Conservation (phyloP, 2,329 filamentous ascomycete genomes). For the Hypoxylon sp. region DNA sequence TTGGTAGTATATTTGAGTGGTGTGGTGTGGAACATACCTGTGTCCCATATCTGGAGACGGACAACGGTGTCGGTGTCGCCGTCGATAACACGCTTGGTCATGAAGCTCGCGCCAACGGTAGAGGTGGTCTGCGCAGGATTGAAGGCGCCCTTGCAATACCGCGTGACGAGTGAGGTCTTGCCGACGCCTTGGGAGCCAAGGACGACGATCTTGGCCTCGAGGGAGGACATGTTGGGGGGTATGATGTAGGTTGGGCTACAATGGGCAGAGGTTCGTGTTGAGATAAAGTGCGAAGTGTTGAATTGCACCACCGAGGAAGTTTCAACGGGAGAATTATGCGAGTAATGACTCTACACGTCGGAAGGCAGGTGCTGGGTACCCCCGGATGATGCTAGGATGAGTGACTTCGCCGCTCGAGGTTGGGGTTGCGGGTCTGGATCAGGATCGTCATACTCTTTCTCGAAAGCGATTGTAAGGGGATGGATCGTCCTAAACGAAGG, state of each 20-base stretch:
- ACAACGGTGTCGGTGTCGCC: slow-evolving; percentile 88
- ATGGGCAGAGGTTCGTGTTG: neutral
- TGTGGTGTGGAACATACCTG: slow-evolving; percentile 64
- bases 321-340: slow-evolving; percentile 12
- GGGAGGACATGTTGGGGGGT: slow-evolving; percentile 65
- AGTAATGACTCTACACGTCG: slow-evolving; percentile 17
- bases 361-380: slow-evolving; percentile 4
- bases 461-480: slow-evolving; percentile 21
- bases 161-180: slow-evolving; percentile 83
- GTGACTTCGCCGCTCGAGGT: slow-evolving; percentile 37
- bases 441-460: slow-evolving; percentile 44
- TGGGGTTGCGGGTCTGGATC: slow-evolving; percentile 41
- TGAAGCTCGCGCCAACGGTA: slow-evolving; percentile 85
- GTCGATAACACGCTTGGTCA: slow-evolving; percentile 85
- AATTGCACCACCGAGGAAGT: slow-evolving; percentile 7
- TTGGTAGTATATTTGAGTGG: neutral
- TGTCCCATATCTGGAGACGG: slow-evolving; percentile 97
- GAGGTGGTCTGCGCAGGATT: slow-evolving; percentile 75
- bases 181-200: slow-evolving; percentile 85
- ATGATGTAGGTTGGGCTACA: slow-evolving; percentile 5
- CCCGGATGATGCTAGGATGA: slow-evolving; percentile 33
- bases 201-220: slow-evolving; percentile 87
- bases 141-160: slow-evolving; percentile 81
- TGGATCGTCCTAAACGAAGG: slow-evolving; percentile 21
- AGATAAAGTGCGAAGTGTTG: slow-evolving; percentile 12